Percentiles rank a stretch among this genome's conserved stretches.
phyloP scores from a whole-genome alignment of 768 basidiomycete species.

The Hirschioporus abietinus region DNA sequence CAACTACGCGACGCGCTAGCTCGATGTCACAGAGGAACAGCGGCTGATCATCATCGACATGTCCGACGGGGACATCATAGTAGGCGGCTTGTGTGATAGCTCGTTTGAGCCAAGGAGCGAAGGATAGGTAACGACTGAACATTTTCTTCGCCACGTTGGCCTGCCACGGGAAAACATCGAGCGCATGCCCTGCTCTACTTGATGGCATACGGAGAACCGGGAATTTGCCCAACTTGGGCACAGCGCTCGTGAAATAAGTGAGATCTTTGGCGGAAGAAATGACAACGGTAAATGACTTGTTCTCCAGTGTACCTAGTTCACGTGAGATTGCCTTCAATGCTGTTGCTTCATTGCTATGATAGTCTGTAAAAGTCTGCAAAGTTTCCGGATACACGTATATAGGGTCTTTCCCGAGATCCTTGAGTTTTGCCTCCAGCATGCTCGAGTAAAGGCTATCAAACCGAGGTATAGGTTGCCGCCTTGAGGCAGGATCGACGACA shows the following conservation, averaged over 20 bases:
- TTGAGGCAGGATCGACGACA: conserved; percentile 86
- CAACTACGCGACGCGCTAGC: conserved; percentile 80
- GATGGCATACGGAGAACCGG: conserved; percentile 86
- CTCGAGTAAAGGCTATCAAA: conserved; percentile 73
- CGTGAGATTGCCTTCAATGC: conserved; percentile 86
- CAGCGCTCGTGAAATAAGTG: conserved; percentile 69
- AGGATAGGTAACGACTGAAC: conserved; percentile 72
- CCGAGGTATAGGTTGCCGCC: conserved; percentile 73
- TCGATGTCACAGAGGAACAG: conserved; percentile 85
- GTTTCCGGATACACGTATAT: conserved; percentile 62
- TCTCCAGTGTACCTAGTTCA: conserved; percentile 73
- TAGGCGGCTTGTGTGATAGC: conserved; percentile 79
- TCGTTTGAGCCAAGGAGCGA: conserved; percentile 77
- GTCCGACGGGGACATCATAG: conserved; percentile 89
- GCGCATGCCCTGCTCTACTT: conserved; percentile 63
- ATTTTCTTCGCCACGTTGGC: conserved; percentile 75
- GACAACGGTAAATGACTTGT: conserved; percentile 68
- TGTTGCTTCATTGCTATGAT: conserved; percentile 71
- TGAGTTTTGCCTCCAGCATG: conserved; percentile 46
- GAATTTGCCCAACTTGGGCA: conserved; percentile 74
- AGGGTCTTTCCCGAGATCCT: conserved; percentile 32
- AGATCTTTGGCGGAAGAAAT: conserved; percentile 85
- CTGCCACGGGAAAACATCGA: conserved; percentile 90
- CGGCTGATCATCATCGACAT: conserved; percentile 87
- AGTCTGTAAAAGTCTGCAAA: conserved; percentile 59